Evolutionary conservation across 108 stramenopile species (phyloP), one percentile per base, ranked within the genome.

Genomic region (Cylindrotheca fusiformis): DNA sequence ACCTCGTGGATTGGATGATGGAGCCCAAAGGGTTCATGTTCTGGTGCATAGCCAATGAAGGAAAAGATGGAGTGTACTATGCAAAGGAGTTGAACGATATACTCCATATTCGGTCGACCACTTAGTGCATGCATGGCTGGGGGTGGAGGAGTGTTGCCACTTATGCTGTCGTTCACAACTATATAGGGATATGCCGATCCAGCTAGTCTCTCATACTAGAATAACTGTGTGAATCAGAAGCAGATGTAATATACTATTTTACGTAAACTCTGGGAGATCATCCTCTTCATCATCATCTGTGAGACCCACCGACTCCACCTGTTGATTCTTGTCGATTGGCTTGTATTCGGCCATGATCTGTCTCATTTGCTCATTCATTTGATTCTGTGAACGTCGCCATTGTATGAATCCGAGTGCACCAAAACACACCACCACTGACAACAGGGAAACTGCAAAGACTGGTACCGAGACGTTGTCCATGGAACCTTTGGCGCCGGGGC

Each of bases 311-410:
- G 56, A 24, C 59, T 65, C 57, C 36, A 41, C 36, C 10, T 41
- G 6, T 41, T 41, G 36, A 14, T 41, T 41, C 36, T 41, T 41
- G 36, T 41, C 92, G 18, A 96, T 75, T 18, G 96, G 96, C 94
- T 95, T 94, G 70, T 96, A 96, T 61, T 96, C 96, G 2, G 96
- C 94, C 58, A 97, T 72, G 31, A 97, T 97, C 21, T 89, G 87
- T 55, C 93, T 85, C 17, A 97, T 94, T 80, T 96, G 91, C 55
- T 87, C 90, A 62, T 93, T 74, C 90, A 95, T 91, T 61, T 88
- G 78, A 21, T 74, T 67, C 55, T 87, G 91, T 58, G 91, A 86
- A 66, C 79, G 74, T 56, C 81, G 77, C 71, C 82, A 93, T 70
- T 95, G 87, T 67, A 79, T 76, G 69, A 78, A 89, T 0, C 91